Percentiles rank a stretch among this genome's conserved stretches.
phyloP scores from a whole-genome alignment of 2,329 filamentous ascomycete genomes.

The Aspergillus oerlinghausenensis region DNA sequence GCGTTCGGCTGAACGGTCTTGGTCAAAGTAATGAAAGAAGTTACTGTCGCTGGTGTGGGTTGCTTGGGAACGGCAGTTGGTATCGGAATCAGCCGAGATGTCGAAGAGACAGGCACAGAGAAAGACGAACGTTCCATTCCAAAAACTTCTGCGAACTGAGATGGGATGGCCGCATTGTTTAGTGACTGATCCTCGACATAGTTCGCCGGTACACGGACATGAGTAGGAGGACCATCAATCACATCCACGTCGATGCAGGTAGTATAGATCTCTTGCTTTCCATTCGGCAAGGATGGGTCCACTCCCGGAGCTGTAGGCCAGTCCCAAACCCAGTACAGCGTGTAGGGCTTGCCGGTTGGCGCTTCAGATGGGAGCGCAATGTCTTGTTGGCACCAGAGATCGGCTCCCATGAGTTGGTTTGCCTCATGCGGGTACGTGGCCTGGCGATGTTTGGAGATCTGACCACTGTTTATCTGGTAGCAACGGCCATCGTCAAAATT shows the following conservation, averaged over 20 bases:
- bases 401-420: conserved; percentile 51
- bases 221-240: conserved; percentile 17
- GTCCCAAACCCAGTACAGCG: conserved; percentile 95
- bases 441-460: conserved; percentile 58
- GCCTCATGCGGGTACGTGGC: conserved; percentile 48
- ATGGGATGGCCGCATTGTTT: conserved; percentile 36
- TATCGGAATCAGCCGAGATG: not conserved
- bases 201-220: conserved; percentile 9
- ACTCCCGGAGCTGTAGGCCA: conserved; percentile 61
- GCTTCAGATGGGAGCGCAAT: conserved; percentile 67
- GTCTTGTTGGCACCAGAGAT: conserved; percentile 77
- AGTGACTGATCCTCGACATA: conserved; percentile 33
- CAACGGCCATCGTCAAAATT: conserved; percentile 90
- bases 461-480: conserved; percentile 66
- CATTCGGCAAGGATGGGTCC: conserved; percentile 34
- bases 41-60: conserved; percentile 16
- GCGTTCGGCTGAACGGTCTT: conserved; percentile 14
- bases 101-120: not conserved
- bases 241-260: conserved; percentile 48
- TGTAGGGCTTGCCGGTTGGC: conserved; percentile 62
- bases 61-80: not conserved
- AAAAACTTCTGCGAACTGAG: conserved; percentile 33
- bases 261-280: conserved; percentile 46
- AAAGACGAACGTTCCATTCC: conserved; percentile 7
- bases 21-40: conserved; percentile 23